These are phyloP conservation scores for Phytophthora uliginosa DNA, from an alignment of 352 stramenopile species.

Conservation along the genomic window DNA sequence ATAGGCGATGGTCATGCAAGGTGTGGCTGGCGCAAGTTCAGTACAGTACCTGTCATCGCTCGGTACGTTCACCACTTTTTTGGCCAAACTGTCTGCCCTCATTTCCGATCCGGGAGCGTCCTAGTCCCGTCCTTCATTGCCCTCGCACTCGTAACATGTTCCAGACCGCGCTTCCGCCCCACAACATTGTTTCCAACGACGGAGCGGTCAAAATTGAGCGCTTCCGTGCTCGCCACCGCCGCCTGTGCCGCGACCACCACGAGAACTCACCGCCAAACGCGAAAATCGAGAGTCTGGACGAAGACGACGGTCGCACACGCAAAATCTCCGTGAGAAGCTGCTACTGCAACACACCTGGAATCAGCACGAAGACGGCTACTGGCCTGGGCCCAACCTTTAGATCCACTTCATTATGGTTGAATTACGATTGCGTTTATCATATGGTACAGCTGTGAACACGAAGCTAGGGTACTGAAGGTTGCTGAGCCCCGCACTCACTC, in stretches of 20 bases:
- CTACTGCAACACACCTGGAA: conserved; percentile 3
- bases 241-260: conserved; percentile 35
- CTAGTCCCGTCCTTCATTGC: background rate
- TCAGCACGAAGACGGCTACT: conserved; percentile 31
- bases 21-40: background rate
- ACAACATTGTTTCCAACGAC: background rate
- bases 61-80: background rate
- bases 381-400: background rate
- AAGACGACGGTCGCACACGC: conserved; percentile 39
- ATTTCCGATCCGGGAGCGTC: background rate
- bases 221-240: conserved; percentile 49
- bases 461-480: background rate
- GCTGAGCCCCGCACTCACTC: background rate
- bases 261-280: background rate
- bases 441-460: background rate
- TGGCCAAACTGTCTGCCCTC: background rate
- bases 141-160: conserved; percentile 10
- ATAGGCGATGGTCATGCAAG: background rate
- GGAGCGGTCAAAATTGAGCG: conserved; percentile 44
- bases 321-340: conserved; percentile 43
- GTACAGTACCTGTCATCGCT: background rate
- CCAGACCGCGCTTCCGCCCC: conserved; percentile 6
- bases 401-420: background rate
- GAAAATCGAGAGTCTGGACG: conserved; percentile 16
- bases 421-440: background rate